A percentile compares a stretch with the other conserved stretches of the same genome.
Evolutionary conservation across 176 grass and related monocot species (phyloP).

Genomic region (Oryza punctata): DNA sequence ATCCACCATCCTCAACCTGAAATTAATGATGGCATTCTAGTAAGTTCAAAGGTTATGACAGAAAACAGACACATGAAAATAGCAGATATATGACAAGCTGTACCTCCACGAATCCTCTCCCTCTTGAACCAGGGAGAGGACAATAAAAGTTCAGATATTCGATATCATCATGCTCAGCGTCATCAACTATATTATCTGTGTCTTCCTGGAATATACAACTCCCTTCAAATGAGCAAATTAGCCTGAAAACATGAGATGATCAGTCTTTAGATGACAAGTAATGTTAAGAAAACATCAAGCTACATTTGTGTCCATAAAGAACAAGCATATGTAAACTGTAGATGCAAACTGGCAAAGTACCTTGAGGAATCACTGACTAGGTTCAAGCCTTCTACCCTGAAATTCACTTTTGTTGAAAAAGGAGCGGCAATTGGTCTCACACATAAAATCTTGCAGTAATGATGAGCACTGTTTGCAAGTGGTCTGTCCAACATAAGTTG

Average conservation of each 20-base stretch:
- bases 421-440: conserved; percentile 82
- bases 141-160: conserved; percentile 77
- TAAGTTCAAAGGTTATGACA: conserved; percentile 11
- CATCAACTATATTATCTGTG: conserved; percentile 42
- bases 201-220: conserved; percentile 72
- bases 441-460: conserved; percentile 73
- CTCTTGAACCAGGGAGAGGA: conserved; percentile 65
- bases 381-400: conserved; percentile 78
- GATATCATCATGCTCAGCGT: conserved; percentile 38
- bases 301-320: not conserved
- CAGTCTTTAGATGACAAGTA: conserved; percentile 18
- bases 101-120: conserved; percentile 99
- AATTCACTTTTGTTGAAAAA: conserved; percentile 58
- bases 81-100: conserved; percentile 18
- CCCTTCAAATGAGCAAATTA: conserved; percentile 91
- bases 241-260: conserved; percentile 48
- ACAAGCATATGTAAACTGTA: conserved; percentile 23
- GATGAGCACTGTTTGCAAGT: conserved; percentile 51
- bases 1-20: conserved; percentile 89
- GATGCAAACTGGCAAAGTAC: conserved; percentile 44
- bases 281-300: conserved; percentile 11
- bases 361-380: conserved; percentile 64
- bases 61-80: conserved; percentile 2
- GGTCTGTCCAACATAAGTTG: conserved; percentile 76
- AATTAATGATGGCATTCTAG: conserved; percentile 26